These are phyloP conservation scores for Zopfia rhizophila DNA, from an alignment of 2,329 filamentous ascomycete species.

Conservation along the genomic window DNA sequence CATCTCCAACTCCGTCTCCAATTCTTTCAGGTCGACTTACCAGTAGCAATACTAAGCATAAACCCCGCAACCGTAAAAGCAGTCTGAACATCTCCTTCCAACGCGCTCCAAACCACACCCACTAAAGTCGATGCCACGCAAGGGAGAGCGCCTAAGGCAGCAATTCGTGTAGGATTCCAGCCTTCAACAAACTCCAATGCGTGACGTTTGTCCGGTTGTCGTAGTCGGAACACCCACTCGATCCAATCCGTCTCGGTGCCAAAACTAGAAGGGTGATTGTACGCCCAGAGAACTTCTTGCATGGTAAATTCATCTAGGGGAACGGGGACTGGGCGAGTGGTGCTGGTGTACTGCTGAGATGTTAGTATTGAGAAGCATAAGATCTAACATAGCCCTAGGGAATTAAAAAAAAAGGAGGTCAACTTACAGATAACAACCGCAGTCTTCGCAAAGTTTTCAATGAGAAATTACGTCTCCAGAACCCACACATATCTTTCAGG, in stretches of 20 bases:
- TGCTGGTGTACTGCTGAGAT: constrained; percentile 11
- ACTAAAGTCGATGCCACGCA: constrained; percentile 15
- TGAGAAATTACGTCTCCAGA: constrained; percentile 22
- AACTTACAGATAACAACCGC: constrained; percentile 20
- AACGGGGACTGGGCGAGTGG: constrained; percentile 11
- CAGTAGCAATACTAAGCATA: constrained; percentile 15
- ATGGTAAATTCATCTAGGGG: constrained; percentile 24
- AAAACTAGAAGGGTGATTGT: constrained; percentile 19
- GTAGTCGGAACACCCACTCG: constrained; percentile 25
- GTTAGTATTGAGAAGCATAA: neutral
- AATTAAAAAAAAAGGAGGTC: too few relatives aligned
- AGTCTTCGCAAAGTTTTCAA: constrained; percentile 23
- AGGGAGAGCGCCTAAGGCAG: constrained; percentile 10
- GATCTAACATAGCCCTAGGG: neutral
- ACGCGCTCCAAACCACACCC: constrained; percentile 13
- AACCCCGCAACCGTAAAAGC: constrained; percentile 23
- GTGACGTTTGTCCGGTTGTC: constrained; percentile 19
- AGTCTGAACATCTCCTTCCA: constrained; percentile 14
- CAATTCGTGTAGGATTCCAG: constrained; percentile 21
- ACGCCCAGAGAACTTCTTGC: constrained; percentile 26
- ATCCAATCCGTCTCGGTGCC: constrained; percentile 18
- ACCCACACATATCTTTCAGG: constrained; percentile 18
- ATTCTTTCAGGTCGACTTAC: constrained; percentile 3
- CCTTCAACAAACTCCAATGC: constrained; percentile 29
- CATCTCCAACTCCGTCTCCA: neutral